phyloP scores from a whole-genome alignment of 257 asterid species.

The Forsythia suspensa region DNA sequence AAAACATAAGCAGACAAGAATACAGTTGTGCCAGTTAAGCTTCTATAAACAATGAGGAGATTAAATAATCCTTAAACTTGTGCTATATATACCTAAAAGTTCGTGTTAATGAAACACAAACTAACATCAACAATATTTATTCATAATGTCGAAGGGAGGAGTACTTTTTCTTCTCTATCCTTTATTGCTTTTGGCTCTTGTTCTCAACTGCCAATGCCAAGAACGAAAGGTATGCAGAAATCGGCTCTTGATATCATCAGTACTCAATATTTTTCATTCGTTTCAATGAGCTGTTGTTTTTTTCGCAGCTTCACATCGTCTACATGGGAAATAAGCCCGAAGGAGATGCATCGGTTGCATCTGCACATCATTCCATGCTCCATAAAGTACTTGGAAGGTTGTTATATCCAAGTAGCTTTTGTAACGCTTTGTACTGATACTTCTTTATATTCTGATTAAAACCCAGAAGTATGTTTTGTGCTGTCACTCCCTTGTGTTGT shows the following conservation, averaged over 20 bases:
- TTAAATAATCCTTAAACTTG: not conserved
- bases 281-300: not conserved
- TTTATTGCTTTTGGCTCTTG: conserved; percentile 35
- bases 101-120: conserved; percentile 7
- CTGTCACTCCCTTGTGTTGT: no score
- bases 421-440: no score
- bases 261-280: not conserved
- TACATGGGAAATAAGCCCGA: conserved; percentile 45
- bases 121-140: not conserved
- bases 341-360: conserved; percentile 28
- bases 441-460: no score
- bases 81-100: conserved; percentile 22
- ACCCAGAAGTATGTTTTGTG: no score
- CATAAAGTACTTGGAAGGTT: conserved; percentile 47
- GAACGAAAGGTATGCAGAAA: conserved; percentile 35
- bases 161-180: conserved; percentile 31
- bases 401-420: not conserved
- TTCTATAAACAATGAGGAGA: not conserved
- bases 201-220: conserved; percentile 35
- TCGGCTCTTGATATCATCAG: not conserved
- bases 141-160: conserved; percentile 25
- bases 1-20: conserved; percentile 1
- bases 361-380: conserved; percentile 42
- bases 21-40: not conserved
- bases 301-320: conserved; percentile 39